These are phyloP conservation scores for Ascoidea rubescens DNA, from an alignment of 805 yeast species.

Conservation along the genomic window DNA sequence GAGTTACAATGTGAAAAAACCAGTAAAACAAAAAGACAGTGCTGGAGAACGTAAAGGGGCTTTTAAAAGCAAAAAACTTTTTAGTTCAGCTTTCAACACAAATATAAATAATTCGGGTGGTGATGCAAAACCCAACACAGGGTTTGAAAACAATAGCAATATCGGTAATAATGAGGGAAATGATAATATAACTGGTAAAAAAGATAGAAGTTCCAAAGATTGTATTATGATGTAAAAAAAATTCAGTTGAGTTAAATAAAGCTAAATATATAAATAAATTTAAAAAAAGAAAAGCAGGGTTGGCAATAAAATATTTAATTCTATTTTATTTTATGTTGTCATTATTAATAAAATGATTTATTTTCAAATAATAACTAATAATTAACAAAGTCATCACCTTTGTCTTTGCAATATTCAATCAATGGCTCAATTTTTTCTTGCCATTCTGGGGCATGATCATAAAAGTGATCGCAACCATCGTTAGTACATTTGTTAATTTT, in stretches of 20 bases:
- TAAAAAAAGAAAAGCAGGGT: no score
- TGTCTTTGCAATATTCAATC: conserved; percentile 8
- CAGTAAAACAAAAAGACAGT: neutral
- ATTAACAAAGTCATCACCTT: conserved; percentile 10
- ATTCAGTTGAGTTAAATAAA: no score
- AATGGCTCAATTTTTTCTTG: conserved; percentile 8
- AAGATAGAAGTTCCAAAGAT: neutral
- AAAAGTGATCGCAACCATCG: conserved; percentile 9
- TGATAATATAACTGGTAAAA: neutral
- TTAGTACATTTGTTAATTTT: conserved; percentile 10
- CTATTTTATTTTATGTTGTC: neutral
- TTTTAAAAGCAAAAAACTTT: no score
- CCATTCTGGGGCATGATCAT: conserved; percentile 4
- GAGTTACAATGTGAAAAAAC: neutral
- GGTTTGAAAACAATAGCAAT: neutral
- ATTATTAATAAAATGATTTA: neutral
- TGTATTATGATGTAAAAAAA: no score
- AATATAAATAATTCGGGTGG: no score
- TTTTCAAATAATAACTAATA: conserved; percentile 1
- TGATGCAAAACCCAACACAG: no score
- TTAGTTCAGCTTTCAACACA: no score
- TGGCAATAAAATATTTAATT: neutral
- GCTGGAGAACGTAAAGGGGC: neutral
- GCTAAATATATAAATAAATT: no score
- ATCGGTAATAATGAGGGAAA: conserved; percentile 1